Conservation (phyloP, 2,329 filamentous ascomycete species). For the Cladophialophora yegresii region DNA sequence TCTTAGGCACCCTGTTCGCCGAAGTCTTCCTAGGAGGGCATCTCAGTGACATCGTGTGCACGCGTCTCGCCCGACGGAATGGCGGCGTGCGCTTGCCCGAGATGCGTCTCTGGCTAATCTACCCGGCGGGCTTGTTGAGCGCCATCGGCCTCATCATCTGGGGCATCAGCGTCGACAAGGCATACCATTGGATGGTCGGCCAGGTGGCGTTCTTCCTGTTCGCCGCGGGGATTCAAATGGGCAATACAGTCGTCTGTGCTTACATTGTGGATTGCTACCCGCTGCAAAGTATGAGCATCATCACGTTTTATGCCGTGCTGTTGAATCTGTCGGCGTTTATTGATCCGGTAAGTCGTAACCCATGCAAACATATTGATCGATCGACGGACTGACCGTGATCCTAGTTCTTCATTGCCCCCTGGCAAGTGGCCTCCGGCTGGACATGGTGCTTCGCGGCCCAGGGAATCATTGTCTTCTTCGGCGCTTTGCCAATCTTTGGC, state of each 20-base stretch:
- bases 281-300: slow-evolving; percentile 56
- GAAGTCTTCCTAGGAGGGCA: slow-evolving; percentile 56
- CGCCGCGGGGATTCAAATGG: slow-evolving; percentile 58
- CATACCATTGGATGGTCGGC: slow-evolving; percentile 60
- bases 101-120: slow-evolving; percentile 59
- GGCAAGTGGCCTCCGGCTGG: slow-evolving; percentile 51
- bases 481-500: slow-evolving; percentile 45
- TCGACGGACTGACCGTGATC: neutral
- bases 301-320: slow-evolving; percentile 58
- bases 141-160: slow-evolving; percentile 56
- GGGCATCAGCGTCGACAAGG: slow-evolving; percentile 57
- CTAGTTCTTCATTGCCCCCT: slow-evolving; percentile 55
- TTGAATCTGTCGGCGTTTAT: slow-evolving; percentile 56
- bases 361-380: too few relatives aligned
- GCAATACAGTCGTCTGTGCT: slow-evolving; percentile 56
- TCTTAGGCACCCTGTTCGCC: slow-evolving; percentile 56
- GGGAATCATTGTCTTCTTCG: slow-evolving; percentile 50
- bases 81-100: slow-evolving; percentile 51
- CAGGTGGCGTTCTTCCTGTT: slow-evolving; percentile 59
- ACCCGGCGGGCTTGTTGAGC: slow-evolving; percentile 55
- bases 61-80: slow-evolving; percentile 50
- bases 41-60: slow-evolving; percentile 57
- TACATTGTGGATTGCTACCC: slow-evolving; percentile 61
- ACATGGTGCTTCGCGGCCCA: slow-evolving; percentile 56
- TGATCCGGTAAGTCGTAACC: slow-evolving; percentile 46